phyloP scores from a whole-genome alignment of 441 rosid species.

The Adansonia gregorii region DNA sequence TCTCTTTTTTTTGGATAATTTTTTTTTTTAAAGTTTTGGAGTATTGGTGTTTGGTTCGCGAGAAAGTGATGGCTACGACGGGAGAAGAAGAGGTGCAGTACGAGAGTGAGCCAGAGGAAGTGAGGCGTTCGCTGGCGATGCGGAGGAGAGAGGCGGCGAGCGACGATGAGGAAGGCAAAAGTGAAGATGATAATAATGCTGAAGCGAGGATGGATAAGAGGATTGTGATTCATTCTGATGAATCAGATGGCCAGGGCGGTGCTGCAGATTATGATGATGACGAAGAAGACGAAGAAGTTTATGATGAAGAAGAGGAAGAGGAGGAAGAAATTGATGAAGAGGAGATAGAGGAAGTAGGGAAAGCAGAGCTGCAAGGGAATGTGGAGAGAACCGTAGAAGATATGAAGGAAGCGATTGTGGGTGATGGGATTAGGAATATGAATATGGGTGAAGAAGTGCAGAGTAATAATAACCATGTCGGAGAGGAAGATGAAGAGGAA shows the following conservation, averaged over 20 bases:
- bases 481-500: conserved; percentile 47
- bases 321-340: conserved; percentile 9
- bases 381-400: conserved; percentile 23
- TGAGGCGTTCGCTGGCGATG: conserved; percentile 61
- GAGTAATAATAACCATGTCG: conserved; percentile 37
- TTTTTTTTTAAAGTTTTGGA: neutral
- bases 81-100: conserved; percentile 69
- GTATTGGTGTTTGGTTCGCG: conserved; percentile 20
- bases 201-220: conserved; percentile 43
- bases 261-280: conserved; percentile 69
- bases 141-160: conserved; percentile 84
- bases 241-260: conserved; percentile 68
- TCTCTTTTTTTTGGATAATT: neutral
- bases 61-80: conserved; percentile 47
- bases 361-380: conserved; percentile 13
- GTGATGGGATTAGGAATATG: conserved; percentile 34
- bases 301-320: conserved; percentile 29
- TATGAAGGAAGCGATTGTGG: conserved; percentile 28
- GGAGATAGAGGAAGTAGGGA: conserved; percentile 5
- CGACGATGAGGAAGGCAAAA: conserved; percentile 75
- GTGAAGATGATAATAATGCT: conserved; percentile 32
- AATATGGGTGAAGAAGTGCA: conserved; percentile 32
- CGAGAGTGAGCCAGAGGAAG: conserved; percentile 95
- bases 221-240: conserved; percentile 56
- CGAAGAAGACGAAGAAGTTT: conserved; percentile 47